Evolutionary conservation across 75 land plant species (phyloP).

Genomic region (Gnetum montanum): DNA sequence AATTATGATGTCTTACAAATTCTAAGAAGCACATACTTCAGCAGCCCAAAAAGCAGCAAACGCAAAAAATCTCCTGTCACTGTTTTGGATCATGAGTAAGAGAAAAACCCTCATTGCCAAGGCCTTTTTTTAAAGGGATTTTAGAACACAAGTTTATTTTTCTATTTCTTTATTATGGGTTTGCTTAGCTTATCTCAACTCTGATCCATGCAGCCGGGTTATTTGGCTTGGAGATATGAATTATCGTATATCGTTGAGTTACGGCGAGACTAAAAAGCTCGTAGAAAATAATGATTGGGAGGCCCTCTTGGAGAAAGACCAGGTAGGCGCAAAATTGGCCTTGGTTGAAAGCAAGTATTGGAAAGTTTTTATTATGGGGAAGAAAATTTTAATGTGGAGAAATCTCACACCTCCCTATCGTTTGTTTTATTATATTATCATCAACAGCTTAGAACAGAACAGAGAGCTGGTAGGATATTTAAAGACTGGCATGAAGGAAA

Average conservation of each 20-base stretch:
- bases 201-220: conserved; percentile 36
- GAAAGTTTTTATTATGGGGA: too few relatives aligned
- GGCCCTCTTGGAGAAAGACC: conserved; percentile 65
- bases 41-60: conserved; percentile 23
- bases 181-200: background rate
- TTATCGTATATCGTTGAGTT: conserved; percentile 54
- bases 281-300: conserved; percentile 53
- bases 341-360: too few relatives aligned
- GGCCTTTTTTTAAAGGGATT: background rate
- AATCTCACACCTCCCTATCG: too few relatives aligned
- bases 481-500: conserved; percentile 82
- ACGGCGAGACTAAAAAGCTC: conserved; percentile 18
- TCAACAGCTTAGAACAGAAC: conserved; percentile 68
- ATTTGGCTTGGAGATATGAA: conserved; percentile 95
- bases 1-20: conserved; percentile 80
- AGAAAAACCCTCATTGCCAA: background rate
- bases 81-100: conserved; percentile 86
- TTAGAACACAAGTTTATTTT: background rate
- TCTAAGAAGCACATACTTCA: conserved; percentile 55
- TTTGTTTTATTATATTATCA: too few relatives aligned
- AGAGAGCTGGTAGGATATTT: conserved; percentile 69
- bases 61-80: conserved; percentile 45
- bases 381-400: too few relatives aligned
- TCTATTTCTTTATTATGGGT: background rate
- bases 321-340: conserved; percentile 53